Conservation (phyloP, 2,329 filamentous ascomycete genomes). For the Ophiocordyceps robertsii region DNA sequence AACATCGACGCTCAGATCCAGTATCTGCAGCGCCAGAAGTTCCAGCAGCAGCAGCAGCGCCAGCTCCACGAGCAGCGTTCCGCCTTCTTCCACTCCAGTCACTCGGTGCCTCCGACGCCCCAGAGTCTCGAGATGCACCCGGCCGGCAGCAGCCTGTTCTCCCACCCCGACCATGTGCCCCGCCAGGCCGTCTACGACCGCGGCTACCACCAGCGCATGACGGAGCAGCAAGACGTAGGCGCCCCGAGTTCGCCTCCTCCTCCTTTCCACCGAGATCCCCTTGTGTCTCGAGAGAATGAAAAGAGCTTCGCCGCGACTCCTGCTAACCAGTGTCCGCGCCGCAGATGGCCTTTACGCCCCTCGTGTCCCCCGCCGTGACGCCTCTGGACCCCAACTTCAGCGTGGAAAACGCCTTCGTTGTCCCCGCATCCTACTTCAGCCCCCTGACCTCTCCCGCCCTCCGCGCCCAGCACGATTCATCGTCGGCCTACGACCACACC, state of each 20-base stretch:
- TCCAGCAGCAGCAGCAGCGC: conserved; percentile 39
- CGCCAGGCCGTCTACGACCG: conserved; percentile 50
- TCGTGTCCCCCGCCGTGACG: conserved; percentile 75
- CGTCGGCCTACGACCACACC: conserved; percentile 30
- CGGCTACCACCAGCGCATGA: conserved; percentile 49
- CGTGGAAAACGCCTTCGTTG: conserved; percentile 42
- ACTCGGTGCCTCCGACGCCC: conserved; percentile 64
- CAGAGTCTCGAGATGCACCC: conserved; percentile 67
- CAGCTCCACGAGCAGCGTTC: conserved; percentile 44
- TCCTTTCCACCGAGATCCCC: neutral
- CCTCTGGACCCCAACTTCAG: conserved; percentile 61
- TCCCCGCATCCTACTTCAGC: conserved; percentile 67
- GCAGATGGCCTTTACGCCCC: conserved; percentile 64
- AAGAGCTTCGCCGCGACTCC: neutral
- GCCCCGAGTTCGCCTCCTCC: neutral
- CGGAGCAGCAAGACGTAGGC: conserved; percentile 56
- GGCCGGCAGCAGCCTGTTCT: conserved; percentile 42
- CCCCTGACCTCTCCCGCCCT: conserved; percentile 71
- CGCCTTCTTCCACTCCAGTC: conserved; percentile 40
- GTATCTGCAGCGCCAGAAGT: conserved; percentile 49
- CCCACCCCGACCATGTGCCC: conserved; percentile 36
- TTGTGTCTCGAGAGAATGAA: neutral
- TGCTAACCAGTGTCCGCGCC: neutral
- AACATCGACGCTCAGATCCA: conserved; percentile 54
- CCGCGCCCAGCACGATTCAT: conserved; percentile 51